Evolutionary conservation across 139 green algal genomes (phyloP), one percentile per base, ranked within the genome.

Genomic region (Dunaliella sp.): DNA sequence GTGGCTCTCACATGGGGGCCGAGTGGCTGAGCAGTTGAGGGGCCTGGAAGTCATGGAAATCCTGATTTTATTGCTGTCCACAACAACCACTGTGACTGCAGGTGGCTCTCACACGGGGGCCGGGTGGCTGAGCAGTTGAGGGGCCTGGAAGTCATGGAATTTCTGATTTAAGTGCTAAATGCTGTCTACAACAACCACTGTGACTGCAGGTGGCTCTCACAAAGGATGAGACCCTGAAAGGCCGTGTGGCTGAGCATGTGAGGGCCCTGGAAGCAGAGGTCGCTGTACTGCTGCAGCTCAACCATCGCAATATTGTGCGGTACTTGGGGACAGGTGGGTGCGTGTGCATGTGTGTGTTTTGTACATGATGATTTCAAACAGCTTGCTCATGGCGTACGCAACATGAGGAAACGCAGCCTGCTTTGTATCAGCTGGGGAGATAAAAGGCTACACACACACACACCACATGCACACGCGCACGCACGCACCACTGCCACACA

Each of bases 261-360:
- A 81, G 58, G 28, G 91, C 85, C 0, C 88, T 99, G 57, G 95
- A 99, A 88, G 85, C 80, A 36, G 97, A 99, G 86, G 94, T 99
- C 38, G 82, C 81, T 0, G 85, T 99, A 81, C 92, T 99, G 72
- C 91, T 93, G 38, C 83, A 86, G 22, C 91, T 99, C 38, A 84
- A 94, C 77, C 96, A 98, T 86, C 90, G 92, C 58, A 98, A 99
- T 92, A 98, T 99, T 79, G 97, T 99, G 80, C 93, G 92, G 24
- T 99, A 99, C 92, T 88, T 99, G 36, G 96, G 97, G 83, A 98
- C 94, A 65, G 48, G 48, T 65, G 48, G 16, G 48, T 65, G n/a
- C n/a, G n/a, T n/a, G n/a, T n/a, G n/a, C n/a, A n/a, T n/a, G n/a
- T n/a, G n/a, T n/a, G n/a, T n/a, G n/a, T n/a, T n/a, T n/a, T n/a